These are phyloP conservation scores for Penicillium odoratum DNA, from an alignment of 495 filamentous ascomycete genomes.

Conservation along the genomic window DNA sequence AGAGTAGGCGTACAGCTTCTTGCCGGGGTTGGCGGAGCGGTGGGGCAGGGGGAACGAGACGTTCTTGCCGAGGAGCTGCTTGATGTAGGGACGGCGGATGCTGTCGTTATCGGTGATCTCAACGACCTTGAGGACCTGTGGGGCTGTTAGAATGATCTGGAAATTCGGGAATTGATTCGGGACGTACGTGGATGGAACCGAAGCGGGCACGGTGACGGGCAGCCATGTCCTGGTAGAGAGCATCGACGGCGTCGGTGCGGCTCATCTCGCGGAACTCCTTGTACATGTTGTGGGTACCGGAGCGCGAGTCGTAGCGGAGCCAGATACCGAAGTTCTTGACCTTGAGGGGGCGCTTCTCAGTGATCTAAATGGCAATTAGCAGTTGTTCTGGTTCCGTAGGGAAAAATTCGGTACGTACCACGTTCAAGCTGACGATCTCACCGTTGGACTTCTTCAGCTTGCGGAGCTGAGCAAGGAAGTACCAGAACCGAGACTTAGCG, in stretches of 20 bases:
- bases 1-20: constrained; percentile 87
- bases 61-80: constrained; percentile 91
- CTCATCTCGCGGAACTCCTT: constrained; percentile 99
- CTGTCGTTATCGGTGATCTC: constrained; percentile 90
- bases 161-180: not conserved
- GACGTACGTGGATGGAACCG: constrained; percentile 92
- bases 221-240: constrained; percentile 99
- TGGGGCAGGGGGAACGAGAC: constrained; percentile 99
- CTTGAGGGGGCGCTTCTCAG: constrained; percentile 96
- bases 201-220: constrained; percentile 97
- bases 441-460: constrained; percentile 99
- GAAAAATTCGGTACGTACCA: constrained; percentile 59
- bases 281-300: constrained; percentile 99
- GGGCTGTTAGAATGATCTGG: constrained; percentile 27
- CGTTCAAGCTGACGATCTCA: constrained; percentile 96
- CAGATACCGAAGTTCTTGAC: constrained; percentile 99
- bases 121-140: constrained; percentile 94
- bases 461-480: constrained; percentile 96
- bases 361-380: constrained; percentile 62
- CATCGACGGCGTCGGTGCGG: constrained; percentile 89
- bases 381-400: constrained; percentile 1
- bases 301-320: constrained; percentile 99
- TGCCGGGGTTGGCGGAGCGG: constrained; percentile 78
- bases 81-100: constrained; percentile 97
- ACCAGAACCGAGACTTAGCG: constrained; percentile 99